A percentile compares a stretch with the other conserved stretches of the same genome.
Conservation (phyloP, 768 basidiomycete genomes). For the Rhodotorula toruloides region DNA sequence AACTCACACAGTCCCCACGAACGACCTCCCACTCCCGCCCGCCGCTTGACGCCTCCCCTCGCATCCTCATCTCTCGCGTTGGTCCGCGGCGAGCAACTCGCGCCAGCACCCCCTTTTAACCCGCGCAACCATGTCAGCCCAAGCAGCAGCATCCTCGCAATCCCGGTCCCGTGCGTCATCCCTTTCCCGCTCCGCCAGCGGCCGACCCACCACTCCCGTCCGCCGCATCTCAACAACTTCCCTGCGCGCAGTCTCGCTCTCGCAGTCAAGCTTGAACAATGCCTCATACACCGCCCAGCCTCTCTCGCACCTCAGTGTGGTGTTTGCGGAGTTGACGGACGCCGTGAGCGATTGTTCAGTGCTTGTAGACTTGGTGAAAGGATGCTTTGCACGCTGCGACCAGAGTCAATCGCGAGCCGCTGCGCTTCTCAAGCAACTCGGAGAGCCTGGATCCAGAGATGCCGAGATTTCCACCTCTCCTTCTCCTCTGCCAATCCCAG, state of each 20-base stretch:
- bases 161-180: conserved; percentile 6
- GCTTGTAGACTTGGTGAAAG: no score
- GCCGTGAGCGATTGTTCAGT: conserved; percentile 30
- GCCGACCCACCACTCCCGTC: conserved; percentile 29
- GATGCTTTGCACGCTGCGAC: no score
- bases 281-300: background rate
- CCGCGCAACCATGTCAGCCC: no score
- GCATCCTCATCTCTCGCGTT: no score
- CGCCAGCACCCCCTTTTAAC: background rate
- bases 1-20: no score
- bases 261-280: conserved; percentile 5
- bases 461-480: no score
- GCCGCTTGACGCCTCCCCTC: no score
- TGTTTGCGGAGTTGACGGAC: conserved; percentile 37
- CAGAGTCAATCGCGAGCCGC: no score
- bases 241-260: conserved; percentile 29
- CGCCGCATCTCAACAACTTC: conserved; percentile 28
- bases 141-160: background rate
- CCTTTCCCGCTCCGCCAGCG: conserved; percentile 8
- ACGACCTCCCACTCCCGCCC: no score
- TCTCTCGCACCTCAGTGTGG: conserved; percentile 28
- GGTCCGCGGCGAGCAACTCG: background rate
- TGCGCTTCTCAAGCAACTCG: no score
- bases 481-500: no score
- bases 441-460: no score